Evolutionary conservation across 2,329 filamentous ascomycete genomes (phyloP).

Genomic region (Kalaharituber pfeilii): DNA sequence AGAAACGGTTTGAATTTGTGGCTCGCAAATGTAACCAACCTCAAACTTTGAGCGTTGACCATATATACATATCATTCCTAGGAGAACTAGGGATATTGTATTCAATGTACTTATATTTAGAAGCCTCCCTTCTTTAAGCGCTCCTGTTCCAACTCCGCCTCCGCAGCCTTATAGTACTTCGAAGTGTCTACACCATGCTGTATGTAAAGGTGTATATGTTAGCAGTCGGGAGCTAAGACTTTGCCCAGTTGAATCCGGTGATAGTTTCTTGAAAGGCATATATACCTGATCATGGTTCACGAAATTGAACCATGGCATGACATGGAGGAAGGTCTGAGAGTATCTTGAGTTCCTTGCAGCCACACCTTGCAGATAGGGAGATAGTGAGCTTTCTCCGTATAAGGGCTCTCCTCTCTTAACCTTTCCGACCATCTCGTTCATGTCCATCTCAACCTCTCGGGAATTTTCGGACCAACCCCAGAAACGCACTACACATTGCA

Average conservation of each 20-base stretch:
- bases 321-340: slow-evolving; percentile 63
- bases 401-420: slow-evolving; percentile 82
- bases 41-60: too few species aligned
- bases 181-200: slow-evolving; percentile 94
- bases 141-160: slow-evolving; percentile 53
- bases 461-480: slow-evolving; percentile 89
- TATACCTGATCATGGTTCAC: slow-evolving; percentile 69
- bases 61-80: too few species aligned
- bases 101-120: too few species aligned
- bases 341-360: slow-evolving; percentile 86
- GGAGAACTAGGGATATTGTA: too few species aligned
- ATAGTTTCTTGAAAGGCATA: slow-evolving; percentile 4
- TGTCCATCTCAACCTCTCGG: slow-evolving; percentile 86
- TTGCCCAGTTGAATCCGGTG: not conserved
- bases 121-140: not conserved
- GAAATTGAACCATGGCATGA: slow-evolving; percentile 94
- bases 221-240: not conserved
- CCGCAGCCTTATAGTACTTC: slow-evolving; percentile 94
- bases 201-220: slow-evolving; percentile 1
- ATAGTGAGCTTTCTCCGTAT: slow-evolving; percentile 64
- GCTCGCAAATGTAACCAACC: too few species aligned
- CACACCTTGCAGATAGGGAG: slow-evolving; percentile 83
- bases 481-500: slow-evolving; percentile 53
- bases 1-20: too few species aligned
- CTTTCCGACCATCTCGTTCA: slow-evolving; percentile 93